Evolutionary conservation across 1,284 basidiomycete species (phyloP).

Genomic region (Meira nashicola): DNA sequence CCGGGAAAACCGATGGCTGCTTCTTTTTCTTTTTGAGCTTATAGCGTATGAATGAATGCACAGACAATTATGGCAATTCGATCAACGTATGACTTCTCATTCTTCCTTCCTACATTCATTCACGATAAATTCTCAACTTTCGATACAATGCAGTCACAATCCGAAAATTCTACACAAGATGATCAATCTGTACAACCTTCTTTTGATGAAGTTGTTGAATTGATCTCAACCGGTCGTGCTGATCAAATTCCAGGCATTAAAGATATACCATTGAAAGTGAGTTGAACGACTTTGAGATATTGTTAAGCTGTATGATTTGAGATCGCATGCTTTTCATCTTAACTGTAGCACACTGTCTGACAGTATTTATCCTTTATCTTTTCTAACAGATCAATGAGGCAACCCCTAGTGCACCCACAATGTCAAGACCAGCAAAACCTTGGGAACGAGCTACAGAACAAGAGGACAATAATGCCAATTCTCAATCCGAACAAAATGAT

Average conservation of each 20-base stretch:
- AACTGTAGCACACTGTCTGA: too few species aligned
- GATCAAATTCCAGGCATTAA: slow-evolving; percentile 47
- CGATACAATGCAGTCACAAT: not conserved
- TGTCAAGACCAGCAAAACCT: slow-evolving; percentile 37
- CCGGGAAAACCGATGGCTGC: too few species aligned
- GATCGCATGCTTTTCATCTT: too few species aligned
- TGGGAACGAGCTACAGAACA: slow-evolving; percentile 30
- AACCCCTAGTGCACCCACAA: slow-evolving; percentile 28
- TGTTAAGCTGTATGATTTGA: too few species aligned
- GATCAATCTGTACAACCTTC: slow-evolving; percentile 14
- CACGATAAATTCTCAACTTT: slow-evolving; percentile 1
- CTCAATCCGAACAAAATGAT: too few species aligned
- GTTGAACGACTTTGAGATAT: too few species aligned
- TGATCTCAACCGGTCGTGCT: slow-evolving; percentile 47
- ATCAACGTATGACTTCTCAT: too few species aligned
- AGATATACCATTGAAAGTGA: slow-evolving; percentile 42
- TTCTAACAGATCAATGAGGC: slow-evolving; percentile 35
- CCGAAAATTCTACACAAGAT: not conserved
- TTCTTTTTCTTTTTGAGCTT: too few species aligned
- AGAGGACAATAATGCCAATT: not conserved
- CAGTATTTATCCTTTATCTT: not conserved
- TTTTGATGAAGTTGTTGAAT: slow-evolving; percentile 48
- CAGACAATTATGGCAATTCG: too few species aligned
- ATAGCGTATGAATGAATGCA: too few species aligned
- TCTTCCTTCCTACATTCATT: not conserved